Conservation (phyloP, 2,329 filamentous ascomycete genomes). For the Sclerotinia spermophila region DNA sequence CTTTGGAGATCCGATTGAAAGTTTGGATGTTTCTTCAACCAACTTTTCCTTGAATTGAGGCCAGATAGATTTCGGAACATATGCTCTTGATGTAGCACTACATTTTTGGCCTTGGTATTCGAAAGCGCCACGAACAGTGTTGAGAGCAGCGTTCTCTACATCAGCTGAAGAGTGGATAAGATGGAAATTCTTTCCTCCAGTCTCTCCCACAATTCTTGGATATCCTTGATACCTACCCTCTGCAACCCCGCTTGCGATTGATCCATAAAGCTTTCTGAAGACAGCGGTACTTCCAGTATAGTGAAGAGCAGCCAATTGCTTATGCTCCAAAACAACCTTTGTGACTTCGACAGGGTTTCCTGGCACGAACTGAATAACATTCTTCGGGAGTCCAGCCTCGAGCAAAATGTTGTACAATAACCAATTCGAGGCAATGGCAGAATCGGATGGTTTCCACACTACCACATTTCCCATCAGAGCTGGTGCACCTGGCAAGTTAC, state of each 20-base stretch:
- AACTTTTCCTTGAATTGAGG: slow-evolving; percentile 66
- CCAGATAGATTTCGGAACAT: slow-evolving; percentile 73
- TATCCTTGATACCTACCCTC: slow-evolving; percentile 81
- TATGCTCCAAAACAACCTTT: slow-evolving; percentile 69
- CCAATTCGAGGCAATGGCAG: slow-evolving; percentile 82
- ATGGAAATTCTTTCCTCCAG: slow-evolving; percentile 92
- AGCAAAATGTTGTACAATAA: slow-evolving; percentile 84
- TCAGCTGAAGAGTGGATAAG: slow-evolving; percentile 75
- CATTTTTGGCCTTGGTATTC: slow-evolving; percentile 93
- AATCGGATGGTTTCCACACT: slow-evolving; percentile 90
- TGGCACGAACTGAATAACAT: slow-evolving; percentile 90
- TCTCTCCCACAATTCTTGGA: slow-evolving; percentile 85
- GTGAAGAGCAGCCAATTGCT: slow-evolving; percentile 83
- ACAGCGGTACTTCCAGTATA: slow-evolving; percentile 92
- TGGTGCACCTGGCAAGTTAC: slow-evolving; percentile 77
- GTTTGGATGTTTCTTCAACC: slow-evolving; percentile 60
- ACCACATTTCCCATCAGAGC: slow-evolving; percentile 92
- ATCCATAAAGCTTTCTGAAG: slow-evolving; percentile 83
- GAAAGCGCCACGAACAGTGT: slow-evolving; percentile 82
- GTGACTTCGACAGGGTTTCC: slow-evolving; percentile 84
- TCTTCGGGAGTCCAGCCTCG: slow-evolving; percentile 81
- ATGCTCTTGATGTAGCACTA: slow-evolving; percentile 76
- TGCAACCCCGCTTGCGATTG: slow-evolving; percentile 77
- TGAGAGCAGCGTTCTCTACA: slow-evolving; percentile 70
- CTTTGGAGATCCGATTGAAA: slow-evolving; percentile 66